Evolutionary conservation across 2,329 filamentous ascomycete species (phyloP), one percentile per base, ranked within the genome.

Genomic region (Aspergillus ruber): DNA sequence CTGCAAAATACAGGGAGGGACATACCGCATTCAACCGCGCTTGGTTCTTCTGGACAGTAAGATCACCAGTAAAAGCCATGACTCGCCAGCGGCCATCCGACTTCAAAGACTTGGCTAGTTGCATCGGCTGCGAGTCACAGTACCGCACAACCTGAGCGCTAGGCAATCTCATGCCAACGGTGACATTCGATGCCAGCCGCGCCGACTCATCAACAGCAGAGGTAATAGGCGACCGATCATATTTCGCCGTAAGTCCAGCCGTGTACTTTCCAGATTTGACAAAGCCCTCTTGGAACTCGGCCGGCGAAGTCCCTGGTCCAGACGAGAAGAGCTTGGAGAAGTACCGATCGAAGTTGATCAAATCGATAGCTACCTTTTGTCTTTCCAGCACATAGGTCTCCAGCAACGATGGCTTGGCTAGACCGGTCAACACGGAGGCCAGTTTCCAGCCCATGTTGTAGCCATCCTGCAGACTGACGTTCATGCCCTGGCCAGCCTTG

Each of bases 401-500:
- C 2, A 82, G 62, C 9, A 81, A 53, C 1, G 60, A 64, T 0
- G 72, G 66, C 0, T 46, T 51, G 1, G 75, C 72, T 44, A 68
- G 64, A 2, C 74, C 73, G 10, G 62, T 70, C 2, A 81, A 60
- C 1, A 81, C 67, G 21, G 71, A 66, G 0, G 70, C 76, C 6
- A 83, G 67, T 56, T 83, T 83, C 79, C 79, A 82, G 5, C 79
- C 80, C 44, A 82, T 74, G 48, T 82, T 82, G 55, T 81, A 79
- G 12, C 73, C 58, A 52, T 85, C 82, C 56, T 84, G 81, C 50
- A 85, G 63, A 12, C 67, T 69, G 38, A 71, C 68, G 46, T 73
- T 73, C 70, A 73, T 73, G 1, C 74, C 84, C 66, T 86, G 84
- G 0, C 83, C 84, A 1, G 83, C 83, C 65, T 86, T 86, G 3